Conservation (phyloP, 345 rosid genomes). For the Trapa bicornis region DNA sequence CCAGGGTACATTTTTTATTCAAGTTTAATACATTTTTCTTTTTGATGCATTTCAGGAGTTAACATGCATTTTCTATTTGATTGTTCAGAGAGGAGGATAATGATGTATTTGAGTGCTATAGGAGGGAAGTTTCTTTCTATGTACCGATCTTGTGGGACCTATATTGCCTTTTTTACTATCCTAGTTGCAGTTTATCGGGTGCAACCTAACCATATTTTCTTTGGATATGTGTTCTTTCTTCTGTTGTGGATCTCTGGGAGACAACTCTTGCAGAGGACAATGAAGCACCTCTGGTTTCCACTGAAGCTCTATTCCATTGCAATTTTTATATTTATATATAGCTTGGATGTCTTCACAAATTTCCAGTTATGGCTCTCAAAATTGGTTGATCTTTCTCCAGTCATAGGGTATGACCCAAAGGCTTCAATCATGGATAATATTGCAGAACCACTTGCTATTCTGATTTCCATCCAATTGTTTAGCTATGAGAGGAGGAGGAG, state of each 20-base stretch:
- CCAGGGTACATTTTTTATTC: slow-evolving; percentile 19
- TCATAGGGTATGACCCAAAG: slow-evolving; percentile 22
- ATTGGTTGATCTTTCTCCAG: slow-evolving; percentile 16
- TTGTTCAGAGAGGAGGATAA: slow-evolving; percentile 24
- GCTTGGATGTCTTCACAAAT: slow-evolving; percentile 19
- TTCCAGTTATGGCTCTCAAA: slow-evolving; percentile 18
- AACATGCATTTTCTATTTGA: slow-evolving; percentile 1
- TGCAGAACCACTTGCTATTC: slow-evolving; percentile 26
- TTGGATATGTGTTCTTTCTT: slow-evolving; percentile 33
- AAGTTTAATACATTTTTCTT: not conserved
- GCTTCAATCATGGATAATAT: slow-evolving; percentile 25
- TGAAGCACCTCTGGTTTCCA: slow-evolving; percentile 27
- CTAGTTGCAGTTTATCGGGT: slow-evolving; percentile 28
- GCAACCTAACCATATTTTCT: slow-evolving; percentile 26
- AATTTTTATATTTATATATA: slow-evolving; percentile 22
- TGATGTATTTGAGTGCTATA: slow-evolving; percentile 20
- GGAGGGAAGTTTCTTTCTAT: slow-evolving; percentile 27
- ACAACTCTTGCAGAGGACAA: slow-evolving; percentile 28
- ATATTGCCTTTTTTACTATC: slow-evolving; percentile 32
- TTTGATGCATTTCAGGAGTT: not conserved
- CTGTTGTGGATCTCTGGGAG: slow-evolving; percentile 33
- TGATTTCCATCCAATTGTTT: slow-evolving; percentile 29
- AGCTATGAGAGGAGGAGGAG: slow-evolving; percentile 32
- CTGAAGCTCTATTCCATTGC: slow-evolving; percentile 24
- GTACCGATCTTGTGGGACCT: slow-evolving; percentile 36